phyloP scores from a whole-genome alignment of 129 eudicot species.

The Chrysanthemum seticuspe region DNA sequence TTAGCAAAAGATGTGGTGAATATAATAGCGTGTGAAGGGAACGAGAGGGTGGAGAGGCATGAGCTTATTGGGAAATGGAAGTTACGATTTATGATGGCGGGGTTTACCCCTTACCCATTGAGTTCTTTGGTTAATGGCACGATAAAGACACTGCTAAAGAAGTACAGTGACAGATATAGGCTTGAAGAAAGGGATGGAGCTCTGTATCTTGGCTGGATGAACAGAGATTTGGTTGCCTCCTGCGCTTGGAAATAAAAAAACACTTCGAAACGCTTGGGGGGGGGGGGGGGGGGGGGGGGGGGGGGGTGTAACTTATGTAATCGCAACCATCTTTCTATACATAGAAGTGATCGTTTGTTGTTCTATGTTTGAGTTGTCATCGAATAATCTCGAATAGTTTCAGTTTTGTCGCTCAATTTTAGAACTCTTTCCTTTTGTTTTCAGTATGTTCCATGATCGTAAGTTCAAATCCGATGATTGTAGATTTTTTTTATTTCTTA shows the following conservation, averaged over 20 bases:
- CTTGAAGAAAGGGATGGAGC: constrained; percentile 77
- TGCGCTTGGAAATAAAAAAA: constrained; percentile 67
- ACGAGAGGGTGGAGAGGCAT: constrained; percentile 75
- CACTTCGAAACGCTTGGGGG: neutral
- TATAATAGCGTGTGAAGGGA: constrained; percentile 77
- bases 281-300: no score
- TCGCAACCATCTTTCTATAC: constrained; percentile 12
- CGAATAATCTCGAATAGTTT: neutral
- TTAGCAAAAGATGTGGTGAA: constrained; percentile 75
- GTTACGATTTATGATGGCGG: constrained; percentile 76
- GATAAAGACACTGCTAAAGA: constrained; percentile 45
- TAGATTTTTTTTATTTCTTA: no score
- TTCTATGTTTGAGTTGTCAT: constrained; percentile 12
- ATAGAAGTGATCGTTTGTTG: constrained; percentile 14
- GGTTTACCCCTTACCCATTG: constrained; percentile 70
- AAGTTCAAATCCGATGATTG: no score
- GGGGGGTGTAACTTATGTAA: neutral
- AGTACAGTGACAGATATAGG: constrained; percentile 62
- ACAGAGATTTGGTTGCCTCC: constrained; percentile 73
- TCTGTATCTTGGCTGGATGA: constrained; percentile 77
- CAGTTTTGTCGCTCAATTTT: neutral
- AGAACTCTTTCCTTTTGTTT: neutral
- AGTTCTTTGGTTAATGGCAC: constrained; percentile 68
- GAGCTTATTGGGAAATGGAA: constrained; percentile 86
- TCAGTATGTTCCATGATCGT: neutral